A percentile compares a stretch with the other conserved stretches of the same genome.
These are phyloP conservation scores for Penicillium herquei DNA, from an alignment of 495 filamentous ascomycete genomes.

Conservation along the genomic window DNA sequence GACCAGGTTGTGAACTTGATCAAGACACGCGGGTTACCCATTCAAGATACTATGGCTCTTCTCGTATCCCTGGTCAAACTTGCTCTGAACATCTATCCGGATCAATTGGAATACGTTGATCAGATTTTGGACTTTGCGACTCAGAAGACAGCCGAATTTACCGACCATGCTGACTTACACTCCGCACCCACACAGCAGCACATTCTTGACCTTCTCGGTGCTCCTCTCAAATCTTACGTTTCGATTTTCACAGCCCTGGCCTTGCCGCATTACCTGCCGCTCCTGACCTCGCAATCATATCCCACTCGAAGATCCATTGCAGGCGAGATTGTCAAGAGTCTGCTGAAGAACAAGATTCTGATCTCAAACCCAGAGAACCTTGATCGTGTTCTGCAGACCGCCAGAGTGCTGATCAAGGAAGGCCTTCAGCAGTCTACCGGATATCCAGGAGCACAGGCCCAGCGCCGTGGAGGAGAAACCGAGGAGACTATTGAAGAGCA, in stretches of 20 bases:
- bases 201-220: slow-evolving; percentile 81
- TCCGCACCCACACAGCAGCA: slow-evolving; percentile 83
- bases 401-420: slow-evolving; percentile 89
- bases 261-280: slow-evolving; percentile 84
- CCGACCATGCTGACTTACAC: slow-evolving; percentile 92
- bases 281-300: slow-evolving; percentile 90
- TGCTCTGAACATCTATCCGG: slow-evolving; percentile 91
- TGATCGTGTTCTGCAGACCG: slow-evolving; percentile 82
- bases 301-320: slow-evolving; percentile 87
- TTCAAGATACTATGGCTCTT: slow-evolving; percentile 91
- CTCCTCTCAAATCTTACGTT: slow-evolving; percentile 82
- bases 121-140: slow-evolving; percentile 88
- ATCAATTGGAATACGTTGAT: slow-evolving; percentile 90
- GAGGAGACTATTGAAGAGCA: slow-evolving; percentile 98
- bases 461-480: slow-evolving; percentile 68
- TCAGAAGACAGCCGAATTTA: slow-evolving; percentile 81
- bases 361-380: slow-evolving; percentile 76
- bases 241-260: slow-evolving; percentile 93
- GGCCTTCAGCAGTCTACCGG: slow-evolving; percentile 80
- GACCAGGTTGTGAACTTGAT: slow-evolving; percentile 93
- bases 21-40: slow-evolving; percentile 82
- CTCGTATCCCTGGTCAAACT: slow-evolving; percentile 90
- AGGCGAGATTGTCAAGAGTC: slow-evolving; percentile 73
- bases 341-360: slow-evolving; percentile 75
- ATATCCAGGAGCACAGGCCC: slow-evolving; percentile 73